Conservation (phyloP, 1,139 yeast genomes). For the Candida pseudoviswanathii region DNA sequence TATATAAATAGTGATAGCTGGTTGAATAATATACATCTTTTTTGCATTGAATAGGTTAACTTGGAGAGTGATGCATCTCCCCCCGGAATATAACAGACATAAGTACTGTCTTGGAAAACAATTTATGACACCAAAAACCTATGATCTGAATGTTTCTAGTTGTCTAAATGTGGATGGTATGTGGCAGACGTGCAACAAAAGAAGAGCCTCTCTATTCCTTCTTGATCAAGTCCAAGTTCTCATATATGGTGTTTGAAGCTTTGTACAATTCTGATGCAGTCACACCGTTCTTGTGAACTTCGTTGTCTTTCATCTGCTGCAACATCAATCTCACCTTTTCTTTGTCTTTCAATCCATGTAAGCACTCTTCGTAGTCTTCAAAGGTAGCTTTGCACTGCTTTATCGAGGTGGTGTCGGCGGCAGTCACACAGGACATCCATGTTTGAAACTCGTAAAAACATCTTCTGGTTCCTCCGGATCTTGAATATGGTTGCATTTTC, state of each 20-base stretch:
- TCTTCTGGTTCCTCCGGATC: conserved; percentile 53
- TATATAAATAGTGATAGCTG: neutral
- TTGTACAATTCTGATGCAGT: conserved; percentile 49
- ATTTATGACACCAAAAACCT: neutral
- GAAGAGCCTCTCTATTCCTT: conserved; percentile 13
- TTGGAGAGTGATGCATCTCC: neutral
- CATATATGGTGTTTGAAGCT: conserved; percentile 46
- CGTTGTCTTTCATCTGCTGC: conserved; percentile 51
- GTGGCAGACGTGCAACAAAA: no score
- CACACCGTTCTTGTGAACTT: conserved; percentile 40
- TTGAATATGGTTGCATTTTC: conserved; percentile 51
- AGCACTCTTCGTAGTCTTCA: conserved; percentile 52
- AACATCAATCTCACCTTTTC: conserved; percentile 49
- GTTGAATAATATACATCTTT: conserved; percentile 1
- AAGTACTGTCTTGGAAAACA: neutral
- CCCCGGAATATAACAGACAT: neutral
- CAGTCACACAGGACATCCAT: conserved; percentile 47
- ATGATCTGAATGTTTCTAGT: neutral
- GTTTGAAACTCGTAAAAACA: conserved; percentile 54
- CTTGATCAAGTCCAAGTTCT: conserved; percentile 48
- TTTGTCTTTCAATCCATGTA: conserved; percentile 52
- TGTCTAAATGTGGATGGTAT: neutral
- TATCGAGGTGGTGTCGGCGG: conserved; percentile 46
- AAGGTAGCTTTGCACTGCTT: conserved; percentile 48
- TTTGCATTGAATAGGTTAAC: neutral